Conservation (phyloP, 768 basidiomycete species). For the Boletus vermiculosoides region DNA sequence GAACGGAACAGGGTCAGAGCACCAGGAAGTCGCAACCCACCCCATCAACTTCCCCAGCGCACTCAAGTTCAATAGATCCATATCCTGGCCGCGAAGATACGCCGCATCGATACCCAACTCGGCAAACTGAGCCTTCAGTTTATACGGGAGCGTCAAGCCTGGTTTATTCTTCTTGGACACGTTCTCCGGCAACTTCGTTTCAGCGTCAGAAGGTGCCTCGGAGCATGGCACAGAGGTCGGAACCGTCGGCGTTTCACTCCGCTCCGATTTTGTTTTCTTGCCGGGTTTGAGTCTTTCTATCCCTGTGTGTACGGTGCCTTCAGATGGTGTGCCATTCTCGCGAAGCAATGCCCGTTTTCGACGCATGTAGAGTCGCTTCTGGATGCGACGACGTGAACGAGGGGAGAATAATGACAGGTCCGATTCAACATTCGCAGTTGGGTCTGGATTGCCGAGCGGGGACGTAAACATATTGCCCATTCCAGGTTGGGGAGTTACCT, state of each 20-base stretch:
- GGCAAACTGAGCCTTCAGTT: conserved; percentile 41
- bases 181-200: conserved; percentile 11
- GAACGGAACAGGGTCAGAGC: conserved; percentile 1
- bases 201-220: conserved; percentile 7
- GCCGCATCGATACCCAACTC: conserved; percentile 45
- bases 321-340: conserved; percentile 30
- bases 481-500: neutral
- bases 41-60: conserved; percentile 40
- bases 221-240: conserved; percentile 9
- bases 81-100: conserved; percentile 40
- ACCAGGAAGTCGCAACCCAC: conserved; percentile 34
- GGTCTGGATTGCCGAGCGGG: neutral
- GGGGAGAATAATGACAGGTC: conserved; percentile 41
- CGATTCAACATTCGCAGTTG: conserved; percentile 1
- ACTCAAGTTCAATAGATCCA: conserved; percentile 42
- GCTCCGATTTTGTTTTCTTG: conserved; percentile 14
- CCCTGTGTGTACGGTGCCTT: neutral
- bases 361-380: conserved; percentile 72
- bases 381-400: conserved; percentile 49
- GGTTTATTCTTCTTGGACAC: conserved; percentile 20
- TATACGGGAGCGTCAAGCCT: conserved; percentile 47
- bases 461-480: neutral
- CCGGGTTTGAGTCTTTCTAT: conserved; percentile 41
- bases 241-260: conserved; percentile 1
- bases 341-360: conserved; percentile 55